These are phyloP conservation scores for Rutstroemia sp. DNA, from an alignment of 2,329 filamentous ascomycete species.

Conservation along the genomic window DNA sequence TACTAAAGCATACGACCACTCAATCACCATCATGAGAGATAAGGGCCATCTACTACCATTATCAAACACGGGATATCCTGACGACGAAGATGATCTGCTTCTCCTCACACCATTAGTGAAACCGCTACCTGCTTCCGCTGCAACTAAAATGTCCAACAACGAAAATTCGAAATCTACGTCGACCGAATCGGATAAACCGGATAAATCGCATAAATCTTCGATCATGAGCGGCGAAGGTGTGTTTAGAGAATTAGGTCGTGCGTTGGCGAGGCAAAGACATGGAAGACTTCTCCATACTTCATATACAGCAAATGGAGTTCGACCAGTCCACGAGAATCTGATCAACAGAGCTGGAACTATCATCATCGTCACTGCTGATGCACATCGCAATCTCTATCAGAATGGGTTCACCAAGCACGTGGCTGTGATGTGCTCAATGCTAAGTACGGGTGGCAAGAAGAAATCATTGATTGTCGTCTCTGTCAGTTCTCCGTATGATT, in stretches of 20 bases:
- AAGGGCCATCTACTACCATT: constrained; percentile 79
- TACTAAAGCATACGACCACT: constrained; percentile 80
- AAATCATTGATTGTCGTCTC: constrained; percentile 88
- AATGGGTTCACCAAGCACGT: constrained; percentile 94
- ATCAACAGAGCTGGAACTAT: constrained; percentile 84
- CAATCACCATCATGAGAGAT: constrained; percentile 87
- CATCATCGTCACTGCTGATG: constrained; percentile 86
- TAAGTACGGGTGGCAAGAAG: constrained; percentile 68
- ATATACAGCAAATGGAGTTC: constrained; percentile 87
- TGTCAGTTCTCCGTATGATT: constrained; percentile 93
- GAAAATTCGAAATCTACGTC: constrained; percentile 40
- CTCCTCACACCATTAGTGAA: constrained; percentile 85
- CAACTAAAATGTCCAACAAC: constrained; percentile 59
- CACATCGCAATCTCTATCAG: constrained; percentile 89
- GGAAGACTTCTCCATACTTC: constrained; percentile 88
- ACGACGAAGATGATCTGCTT: constrained; percentile 89
- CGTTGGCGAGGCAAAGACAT: constrained; percentile 76
- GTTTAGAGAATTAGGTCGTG: constrained; percentile 81
- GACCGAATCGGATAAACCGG: constrained; percentile 40
- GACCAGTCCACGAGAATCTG: constrained; percentile 87
- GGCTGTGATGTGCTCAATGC: constrained; percentile 87
- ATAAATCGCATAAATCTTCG: constrained; percentile 41
- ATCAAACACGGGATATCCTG: constrained; percentile 70
- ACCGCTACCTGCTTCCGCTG: constrained; percentile 80
- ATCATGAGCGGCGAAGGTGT: constrained; percentile 91